Evolutionary conservation across 2,329 filamentous ascomycete species (phyloP), one percentile per base, ranked within the genome.

Genomic region (Cercospora canescens): DNA sequence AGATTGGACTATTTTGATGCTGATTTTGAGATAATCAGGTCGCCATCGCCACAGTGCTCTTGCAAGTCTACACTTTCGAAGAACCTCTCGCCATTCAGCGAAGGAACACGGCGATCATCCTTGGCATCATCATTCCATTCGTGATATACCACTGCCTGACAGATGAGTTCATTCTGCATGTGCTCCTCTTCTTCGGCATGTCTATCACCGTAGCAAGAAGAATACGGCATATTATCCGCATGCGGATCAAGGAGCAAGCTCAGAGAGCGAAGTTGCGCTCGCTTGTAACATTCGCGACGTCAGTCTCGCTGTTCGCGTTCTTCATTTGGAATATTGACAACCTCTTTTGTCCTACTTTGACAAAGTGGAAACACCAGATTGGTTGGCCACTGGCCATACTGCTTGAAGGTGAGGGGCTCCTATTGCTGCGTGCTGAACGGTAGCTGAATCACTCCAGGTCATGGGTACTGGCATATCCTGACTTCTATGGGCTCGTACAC

Each of bases 251-350:
- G n/a, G 66, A 72, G 18, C 48, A 66, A 41, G 57, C 60, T 16
- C 65, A 73, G 26, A 64, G 67, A 12, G 62, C 61, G 21, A 63
- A 71, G 55, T 76, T 94, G 21, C 83, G 86, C 4, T 48, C 59
- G 12, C 54, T 74, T 21, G 58, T 71, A 39, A 69, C 58, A 3
- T 66, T 70, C 16, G 71, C 66, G 1, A 67, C 69, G 1, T 67
- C 35, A n/a, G 62, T 54, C 8, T 69, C 69, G 1, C 30, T 73
- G 16, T 48, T 65, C 0, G 92, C 91, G 0, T 96, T 92, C 74
- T 80, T 83, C 4, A 85, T 95, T 63, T 96, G 92, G 92, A 89
- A 87, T 64, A 75, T 95, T 60, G 92, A 96, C 75, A 94, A 92
- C 67, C 80, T 85, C n/a, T 91, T 88, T 76, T 96, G 92, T 76